Conservation (phyloP, 2,329 filamentous ascomycete species). For the Aspergillus sp. region DNA sequence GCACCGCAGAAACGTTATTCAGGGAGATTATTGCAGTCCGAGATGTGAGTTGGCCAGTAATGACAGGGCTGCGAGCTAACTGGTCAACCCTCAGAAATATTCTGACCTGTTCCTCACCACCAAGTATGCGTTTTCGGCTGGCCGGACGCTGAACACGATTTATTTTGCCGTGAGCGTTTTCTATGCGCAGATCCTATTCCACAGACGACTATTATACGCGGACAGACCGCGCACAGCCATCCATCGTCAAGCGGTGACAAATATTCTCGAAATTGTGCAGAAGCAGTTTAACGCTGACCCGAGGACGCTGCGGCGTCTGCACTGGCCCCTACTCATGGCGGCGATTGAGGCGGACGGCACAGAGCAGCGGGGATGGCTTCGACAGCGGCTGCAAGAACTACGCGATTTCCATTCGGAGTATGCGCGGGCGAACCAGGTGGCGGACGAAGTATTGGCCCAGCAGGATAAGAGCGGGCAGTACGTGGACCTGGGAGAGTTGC, state of each 20-base stretch:
- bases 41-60: slow-evolving; percentile 11
- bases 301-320: slow-evolving; percentile 21
- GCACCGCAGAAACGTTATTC: slow-evolving; percentile 13
- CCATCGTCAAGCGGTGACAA: slow-evolving; percentile 19
- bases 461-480: slow-evolving; percentile 17
- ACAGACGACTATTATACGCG: slow-evolving; percentile 22
- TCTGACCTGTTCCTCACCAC: slow-evolving; percentile 29
- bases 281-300: slow-evolving; percentile 25
- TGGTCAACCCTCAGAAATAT: slow-evolving; percentile 16
- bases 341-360: slow-evolving; percentile 22
- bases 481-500: slow-evolving; percentile 18
- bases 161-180: slow-evolving; percentile 26
- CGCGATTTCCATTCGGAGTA: slow-evolving; percentile 21
- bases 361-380: slow-evolving; percentile 21
- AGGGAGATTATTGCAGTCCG: slow-evolving; percentile 17
- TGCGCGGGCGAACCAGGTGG: slow-evolving; percentile 20
- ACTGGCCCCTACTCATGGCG: slow-evolving; percentile 27
- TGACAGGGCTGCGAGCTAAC: neutral
- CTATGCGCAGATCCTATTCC: slow-evolving; percentile 24
- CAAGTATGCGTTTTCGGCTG: slow-evolving; percentile 21
- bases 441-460: slow-evolving; percentile 18
- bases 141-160: slow-evolving; percentile 27
- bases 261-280: slow-evolving; percentile 23
- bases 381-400: slow-evolving; percentile 20
- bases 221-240: slow-evolving; percentile 10